Evolutionary conservation across 2,329 filamentous ascomycete genomes (phyloP), one percentile per base, ranked within the genome.

Genomic region (Penicillium crustosum): DNA sequence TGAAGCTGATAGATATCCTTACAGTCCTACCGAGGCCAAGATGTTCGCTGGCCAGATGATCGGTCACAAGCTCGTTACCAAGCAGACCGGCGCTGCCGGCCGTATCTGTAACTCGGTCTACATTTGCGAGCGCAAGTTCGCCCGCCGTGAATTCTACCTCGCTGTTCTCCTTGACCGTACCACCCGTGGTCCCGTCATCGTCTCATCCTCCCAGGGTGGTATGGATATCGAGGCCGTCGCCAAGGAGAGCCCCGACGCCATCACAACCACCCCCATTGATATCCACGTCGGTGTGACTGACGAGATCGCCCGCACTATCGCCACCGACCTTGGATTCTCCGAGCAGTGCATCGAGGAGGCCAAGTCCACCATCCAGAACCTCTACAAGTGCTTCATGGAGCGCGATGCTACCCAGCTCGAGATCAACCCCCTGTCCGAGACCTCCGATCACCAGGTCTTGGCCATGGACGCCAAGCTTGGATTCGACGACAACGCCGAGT

Each of bases 21-120:
- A 25, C 59, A 87, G 85, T 61, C 91, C 94, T 60, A 93, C 92
- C 71, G 86, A 88, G 84, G 94, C 94, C 74, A 90, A 91, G 84
- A 96, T 97, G 87, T 96, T 99, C 77, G 93, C 94, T 69, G 86
- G 93, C 70, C 93, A 99, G 83, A 99, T 99, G 94, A 97, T 99
- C 79, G 94, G 94, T 75, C 93, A 99, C 83, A 97, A 97, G 82
- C 91, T 99, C 79, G 86, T 99, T 81, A 99, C 94, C 79, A 99
- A 99, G 87, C 94, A 99, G 84, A 99, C 94, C 59, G 94, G 94
- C 77, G 91, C 93, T 69, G 86, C 80, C 70, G 94, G 94, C 75
- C 91, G 94, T 77, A 86, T 96, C 76, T 99, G 94, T 86, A 97
- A 90, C 80, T 86, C 93, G 64, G 94, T 99, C 76, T 97, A 96